Conservation (phyloP, 441 rosid genomes). For the Pelargonium hybrid region DNA sequence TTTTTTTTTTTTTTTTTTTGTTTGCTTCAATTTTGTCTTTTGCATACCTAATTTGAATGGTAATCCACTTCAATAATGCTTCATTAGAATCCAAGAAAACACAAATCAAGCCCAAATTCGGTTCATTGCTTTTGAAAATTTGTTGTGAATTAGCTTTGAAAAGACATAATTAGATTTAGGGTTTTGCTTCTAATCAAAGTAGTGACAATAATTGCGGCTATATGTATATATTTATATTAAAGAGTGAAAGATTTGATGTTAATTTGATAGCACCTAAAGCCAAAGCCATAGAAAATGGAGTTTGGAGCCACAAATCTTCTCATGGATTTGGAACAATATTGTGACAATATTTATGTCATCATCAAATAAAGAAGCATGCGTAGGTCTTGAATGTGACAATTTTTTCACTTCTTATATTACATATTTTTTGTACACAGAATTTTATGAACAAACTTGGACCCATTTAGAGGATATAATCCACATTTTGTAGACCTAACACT, state of each 20-base stretch:
- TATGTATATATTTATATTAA: not conserved
- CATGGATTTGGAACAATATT: too few species aligned
- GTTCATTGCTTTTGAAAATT: slow-evolving; percentile 7
- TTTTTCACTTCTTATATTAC: too few species aligned
- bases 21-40: slow-evolving; percentile 25
- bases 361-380: too few species aligned
- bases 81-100: slow-evolving; percentile 27
- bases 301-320: too few species aligned
- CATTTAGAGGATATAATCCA: too few species aligned
- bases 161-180: not conserved
- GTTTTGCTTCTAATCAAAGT: not conserved
- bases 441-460: too few species aligned
- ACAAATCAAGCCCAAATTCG: not conserved
- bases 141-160: slow-evolving; percentile 9
- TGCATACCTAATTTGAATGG: not conserved
- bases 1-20: too few species aligned
- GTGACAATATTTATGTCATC: too few species aligned
- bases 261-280: not conserved
- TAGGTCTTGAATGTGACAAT: too few species aligned
- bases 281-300: slow-evolving; percentile 9
- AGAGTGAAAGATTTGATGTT: not conserved
- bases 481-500: too few species aligned
- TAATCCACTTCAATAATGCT: slow-evolving; percentile 27
- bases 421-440: too few species aligned
- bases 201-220: not conserved